Percentiles rank a stretch among this genome's conserved stretches.
Conservation (phyloP, 306 rosid species). For the Trichosanthes cucumerina region DNA sequence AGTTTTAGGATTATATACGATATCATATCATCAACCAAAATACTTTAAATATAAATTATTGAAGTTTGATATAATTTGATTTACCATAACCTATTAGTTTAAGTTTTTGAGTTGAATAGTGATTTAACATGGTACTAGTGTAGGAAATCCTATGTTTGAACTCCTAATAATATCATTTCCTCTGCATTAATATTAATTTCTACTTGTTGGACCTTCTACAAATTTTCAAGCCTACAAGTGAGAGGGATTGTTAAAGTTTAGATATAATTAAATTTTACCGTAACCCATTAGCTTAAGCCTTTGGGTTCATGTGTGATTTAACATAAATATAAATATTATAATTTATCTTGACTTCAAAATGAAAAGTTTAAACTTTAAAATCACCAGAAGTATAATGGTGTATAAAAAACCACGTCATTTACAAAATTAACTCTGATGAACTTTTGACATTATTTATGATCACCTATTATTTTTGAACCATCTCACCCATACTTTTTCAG, state of each 20-base stretch:
- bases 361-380: neutral
- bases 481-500: constrained; percentile 52
- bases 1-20: neutral
- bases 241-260: too few species aligned
- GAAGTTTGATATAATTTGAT: neutral
- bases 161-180: neutral
- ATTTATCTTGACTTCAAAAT: neutral
- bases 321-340: neutral
- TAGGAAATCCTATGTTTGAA: neutral
- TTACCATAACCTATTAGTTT: too few species aligned
- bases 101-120: too few species aligned
- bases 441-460: constrained; percentile 1
- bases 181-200: neutral
- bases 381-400: neutral
- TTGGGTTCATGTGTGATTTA: neutral
- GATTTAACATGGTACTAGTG: neutral
- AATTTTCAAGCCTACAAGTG: too few species aligned
- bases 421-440: neutral
- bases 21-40: neutral
- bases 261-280: neutral
- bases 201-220: neutral
- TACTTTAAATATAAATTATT: neutral
- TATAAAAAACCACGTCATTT: neutral
- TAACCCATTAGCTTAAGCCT: neutral
- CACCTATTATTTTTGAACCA: neutral